Evolutionary conservation across 2,329 filamentous ascomycete species (phyloP).

Genomic region (Aspergillus melleus): DNA sequence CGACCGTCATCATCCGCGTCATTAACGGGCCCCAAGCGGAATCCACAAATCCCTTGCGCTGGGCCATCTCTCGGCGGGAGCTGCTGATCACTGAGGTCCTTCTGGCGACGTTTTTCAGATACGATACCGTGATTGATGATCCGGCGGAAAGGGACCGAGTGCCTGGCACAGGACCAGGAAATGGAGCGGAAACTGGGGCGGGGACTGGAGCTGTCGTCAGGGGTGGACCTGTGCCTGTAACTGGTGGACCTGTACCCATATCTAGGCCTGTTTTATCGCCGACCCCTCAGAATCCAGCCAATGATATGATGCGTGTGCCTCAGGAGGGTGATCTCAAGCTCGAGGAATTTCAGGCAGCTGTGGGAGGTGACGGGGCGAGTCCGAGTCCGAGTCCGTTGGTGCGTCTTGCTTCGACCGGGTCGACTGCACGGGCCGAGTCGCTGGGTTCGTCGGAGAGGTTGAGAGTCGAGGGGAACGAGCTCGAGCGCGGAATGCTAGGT

Average conservation of each 20-base stretch:
- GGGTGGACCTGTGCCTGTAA: not conserved
- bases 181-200: not conserved
- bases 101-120: constrained; percentile 16
- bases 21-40: not conserved
- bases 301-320: not conserved
- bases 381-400: not conserved
- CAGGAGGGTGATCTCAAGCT: constrained; percentile 11
- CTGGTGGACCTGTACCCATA: too few species aligned
- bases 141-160: not conserved
- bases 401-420: not conserved
- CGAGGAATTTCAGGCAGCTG: constrained; percentile 1
- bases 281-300: not conserved
- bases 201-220: not conserved
- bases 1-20: not conserved
- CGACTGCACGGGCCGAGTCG: not conserved
- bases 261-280: not conserved
- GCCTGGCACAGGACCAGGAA: not conserved
- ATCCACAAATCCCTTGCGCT: not conserved
- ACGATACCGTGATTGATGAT: not conserved
- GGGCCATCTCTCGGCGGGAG: constrained; percentile 24
- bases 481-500: not conserved
- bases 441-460: constrained; percentile 30
- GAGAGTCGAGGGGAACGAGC: not conserved
- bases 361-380: not conserved
- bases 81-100: constrained; percentile 22